phyloP scores from a whole-genome alignment of 2,329 filamentous ascomycete genomes.

The Byssothecium circinans region DNA sequence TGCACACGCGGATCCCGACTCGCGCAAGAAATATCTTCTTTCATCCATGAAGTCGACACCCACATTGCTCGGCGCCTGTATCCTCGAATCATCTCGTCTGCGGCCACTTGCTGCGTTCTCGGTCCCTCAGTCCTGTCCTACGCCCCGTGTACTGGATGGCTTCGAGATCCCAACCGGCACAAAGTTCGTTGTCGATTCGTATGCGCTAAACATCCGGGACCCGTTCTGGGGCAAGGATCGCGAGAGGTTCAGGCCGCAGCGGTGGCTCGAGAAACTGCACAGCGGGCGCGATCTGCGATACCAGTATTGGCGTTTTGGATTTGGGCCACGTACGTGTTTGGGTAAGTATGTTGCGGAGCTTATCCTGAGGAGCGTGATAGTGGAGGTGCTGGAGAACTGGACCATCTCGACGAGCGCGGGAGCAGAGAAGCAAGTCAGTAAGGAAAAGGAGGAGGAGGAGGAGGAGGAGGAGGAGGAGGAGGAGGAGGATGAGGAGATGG shows the following conservation, averaged over 20 bases:
- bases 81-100: no score
- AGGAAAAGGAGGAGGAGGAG: no score
- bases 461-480: no score
- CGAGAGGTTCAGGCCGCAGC: conserved; percentile 36
- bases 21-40: not conserved
- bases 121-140: conserved; percentile 48
- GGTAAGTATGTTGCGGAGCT: conserved; percentile 46
- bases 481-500: no score
- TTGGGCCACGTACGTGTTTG: conserved; percentile 49
- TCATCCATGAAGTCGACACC: no score
- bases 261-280: conserved; percentile 10
- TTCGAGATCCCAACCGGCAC: no score
- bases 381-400: no score
- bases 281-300: conserved; percentile 38
- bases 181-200: conserved; percentile 49
- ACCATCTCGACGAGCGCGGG: no score
- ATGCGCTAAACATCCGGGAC: conserved; percentile 48
- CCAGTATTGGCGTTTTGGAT: conserved; percentile 45
- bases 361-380: no score
- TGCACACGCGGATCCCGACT: not conserved
- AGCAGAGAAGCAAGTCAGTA: no score
- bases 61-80: no score
- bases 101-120: no score
- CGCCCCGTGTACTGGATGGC: conserved; percentile 21
- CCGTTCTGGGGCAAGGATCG: conserved; percentile 47